Evolutionary conservation across 768 basidiomycete species (phyloP).

Genomic region (Lentinula detonsa): DNA sequence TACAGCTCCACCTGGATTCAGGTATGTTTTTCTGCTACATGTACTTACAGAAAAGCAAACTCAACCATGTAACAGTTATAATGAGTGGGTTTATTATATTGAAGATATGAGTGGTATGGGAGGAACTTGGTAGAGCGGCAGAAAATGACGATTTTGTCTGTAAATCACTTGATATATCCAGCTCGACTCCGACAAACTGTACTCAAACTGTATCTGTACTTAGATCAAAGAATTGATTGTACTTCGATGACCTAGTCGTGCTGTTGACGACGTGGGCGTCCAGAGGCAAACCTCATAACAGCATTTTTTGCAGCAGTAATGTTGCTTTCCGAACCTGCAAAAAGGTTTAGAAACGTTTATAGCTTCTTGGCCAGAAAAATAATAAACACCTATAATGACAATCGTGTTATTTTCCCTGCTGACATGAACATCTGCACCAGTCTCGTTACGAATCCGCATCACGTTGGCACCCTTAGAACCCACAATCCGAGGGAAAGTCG

Average conservation of each 20-base stretch:
- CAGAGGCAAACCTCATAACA: conserved; percentile 54
- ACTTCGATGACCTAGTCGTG: conserved; percentile 13
- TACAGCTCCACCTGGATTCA: not conserved
- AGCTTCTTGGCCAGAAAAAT: not conserved
- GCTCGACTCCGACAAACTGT: no score
- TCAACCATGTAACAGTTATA: not conserved
- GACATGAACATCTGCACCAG: conserved; percentile 82
- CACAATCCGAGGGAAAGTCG: conserved; percentile 89
- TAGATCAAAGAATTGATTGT: not conserved
- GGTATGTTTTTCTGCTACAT: not conserved
- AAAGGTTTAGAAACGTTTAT: conserved; percentile 3
- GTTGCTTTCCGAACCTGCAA: conserved; percentile 59
- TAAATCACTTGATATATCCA: not conserved
- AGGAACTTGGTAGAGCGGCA: not conserved
- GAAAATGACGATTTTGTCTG: not conserved
- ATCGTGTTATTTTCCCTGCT: conserved; percentile 85
- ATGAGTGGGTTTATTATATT: not conserved
- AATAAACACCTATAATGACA: conserved; percentile 70
- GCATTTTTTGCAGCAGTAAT: conserved; percentile 72
- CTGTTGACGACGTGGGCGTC: conserved; percentile 35
- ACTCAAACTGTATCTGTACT: not conserved
- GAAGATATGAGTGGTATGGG: not conserved
- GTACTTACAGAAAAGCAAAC: not conserved
- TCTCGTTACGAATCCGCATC: conserved; percentile 79
- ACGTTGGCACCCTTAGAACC: conserved; percentile 90